Evolutionary conservation across 2,329 filamentous ascomycete species (phyloP), one percentile per base, ranked within the genome.

Genomic region (Monosporascus ibericus): DNA sequence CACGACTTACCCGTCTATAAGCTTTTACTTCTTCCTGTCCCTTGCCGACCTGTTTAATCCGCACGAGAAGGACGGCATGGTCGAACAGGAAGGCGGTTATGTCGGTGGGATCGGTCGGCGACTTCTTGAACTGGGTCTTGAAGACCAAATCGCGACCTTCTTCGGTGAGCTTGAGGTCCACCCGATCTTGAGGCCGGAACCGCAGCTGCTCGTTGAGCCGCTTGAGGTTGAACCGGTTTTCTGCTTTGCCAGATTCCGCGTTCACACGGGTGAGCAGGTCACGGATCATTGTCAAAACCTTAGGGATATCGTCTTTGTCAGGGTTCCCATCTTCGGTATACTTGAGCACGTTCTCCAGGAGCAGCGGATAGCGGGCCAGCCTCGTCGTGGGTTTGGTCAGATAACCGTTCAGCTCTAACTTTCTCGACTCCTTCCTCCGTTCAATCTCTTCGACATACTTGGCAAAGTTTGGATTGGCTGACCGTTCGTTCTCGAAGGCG

Each of bases 401-500:
- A 66, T 99, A 99, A 61, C 94, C 94, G 69, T 99, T 99, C 54
- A 99, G 77, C 70, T 99, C 94, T 47, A 99, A 78, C 72, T 99
- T 99, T 58, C 94, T 84, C 6, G 92, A 97, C 70, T 99, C 94
- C 69, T 96, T 96, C 61, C 95, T 82, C 53, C 94, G 81, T 70
- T 99, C 94, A 6, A 95, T 95, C 69, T 97, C 92, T 59, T 99
- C 94, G 25, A 97, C 94, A 62, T 97, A 96, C 64, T 88, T 90
- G 49, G 87, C 77, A 68, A 99, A 99, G 40, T 82, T 82, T 1
- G 86, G 81, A 63, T 99, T 99, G 52, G 85, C 81, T 17, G 88
- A 86, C 62, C 94, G 90, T 73, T 99, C 94, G 64, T 94, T 94
- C 71, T 99, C 94, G 67, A 97, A 99, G 67, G 96, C 94, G 65